Conservation (phyloP, 2,329 filamentous ascomycete species). For the Alternaria dauci region DNA sequence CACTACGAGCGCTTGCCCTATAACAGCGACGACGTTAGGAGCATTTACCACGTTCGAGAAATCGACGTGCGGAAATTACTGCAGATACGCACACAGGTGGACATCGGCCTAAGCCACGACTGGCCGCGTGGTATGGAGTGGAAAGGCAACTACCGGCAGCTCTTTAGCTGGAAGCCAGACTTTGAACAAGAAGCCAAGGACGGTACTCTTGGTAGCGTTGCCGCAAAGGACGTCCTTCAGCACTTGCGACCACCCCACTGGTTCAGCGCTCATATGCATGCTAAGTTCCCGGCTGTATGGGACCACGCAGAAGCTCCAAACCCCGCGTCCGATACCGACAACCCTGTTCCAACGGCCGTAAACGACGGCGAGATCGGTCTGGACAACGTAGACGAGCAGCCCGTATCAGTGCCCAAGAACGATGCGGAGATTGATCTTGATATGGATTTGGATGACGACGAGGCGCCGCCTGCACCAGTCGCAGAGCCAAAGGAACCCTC, state of each 20-base stretch:
- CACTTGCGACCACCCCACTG: constrained; percentile 82
- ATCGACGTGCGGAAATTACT: constrained; percentile 90
- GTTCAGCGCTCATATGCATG: constrained; percentile 91
- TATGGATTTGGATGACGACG: constrained; percentile 53
- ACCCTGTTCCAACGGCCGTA: constrained; percentile 20
- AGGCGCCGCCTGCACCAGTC: constrained; percentile 3
- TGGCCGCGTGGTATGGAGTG: constrained; percentile 89
- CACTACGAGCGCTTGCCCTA: constrained; percentile 91
- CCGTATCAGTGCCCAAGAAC: constrained; percentile 34
- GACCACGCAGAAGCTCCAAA: constrained; percentile 62
- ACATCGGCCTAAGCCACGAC: constrained; percentile 92
- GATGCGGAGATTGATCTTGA: constrained; percentile 53
- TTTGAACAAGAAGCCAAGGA: constrained; percentile 79
- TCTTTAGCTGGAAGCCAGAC: constrained; percentile 77
- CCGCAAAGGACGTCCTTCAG: constrained; percentile 82
- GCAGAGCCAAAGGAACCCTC: constrained; percentile 18
- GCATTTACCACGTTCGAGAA: constrained; percentile 89
- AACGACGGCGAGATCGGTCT: constrained; percentile 68
- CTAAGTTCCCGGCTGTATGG: constrained; percentile 77
- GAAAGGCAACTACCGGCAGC: constrained; percentile 71
- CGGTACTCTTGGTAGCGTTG: constrained; percentile 79
- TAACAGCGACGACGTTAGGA: constrained; percentile 75
- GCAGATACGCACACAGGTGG: constrained; percentile 84
- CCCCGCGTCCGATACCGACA: constrained; percentile 36
- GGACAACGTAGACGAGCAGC: constrained; percentile 64